Evolutionary conservation across 352 stramenopile genomes (phyloP).

Genomic region (Phytophthora fragariaefolia): DNA sequence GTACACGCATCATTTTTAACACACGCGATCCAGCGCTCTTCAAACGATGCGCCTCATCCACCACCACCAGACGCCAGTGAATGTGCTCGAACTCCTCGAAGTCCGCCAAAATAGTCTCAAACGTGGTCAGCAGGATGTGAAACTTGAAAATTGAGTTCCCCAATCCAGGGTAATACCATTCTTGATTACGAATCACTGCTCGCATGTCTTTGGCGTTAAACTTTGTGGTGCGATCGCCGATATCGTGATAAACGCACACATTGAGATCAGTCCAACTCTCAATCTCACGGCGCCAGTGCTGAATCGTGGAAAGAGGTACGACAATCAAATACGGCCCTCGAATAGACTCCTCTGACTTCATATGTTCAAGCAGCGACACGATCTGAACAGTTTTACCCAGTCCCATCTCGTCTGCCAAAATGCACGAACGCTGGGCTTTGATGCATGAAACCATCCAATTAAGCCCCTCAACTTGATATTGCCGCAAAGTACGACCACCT

Average conservation of each 20-base stretch:
- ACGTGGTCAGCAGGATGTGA: constrained; percentile 85
- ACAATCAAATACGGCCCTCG: constrained; percentile 87
- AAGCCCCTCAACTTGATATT: constrained; percentile 88
- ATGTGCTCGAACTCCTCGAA: constrained; percentile 89
- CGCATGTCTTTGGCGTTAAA: constrained; percentile 91
- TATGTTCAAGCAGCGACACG: constrained; percentile 92
- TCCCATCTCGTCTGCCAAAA: constrained; percentile 93
- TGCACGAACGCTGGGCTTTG: constrained; percentile 88
- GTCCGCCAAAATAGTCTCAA: constrained; percentile 82
- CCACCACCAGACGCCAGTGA: constrained; percentile 84
- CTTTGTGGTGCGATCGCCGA: constrained; percentile 78
- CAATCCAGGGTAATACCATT: constrained; percentile 90
- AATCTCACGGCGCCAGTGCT: constrained; percentile 90
- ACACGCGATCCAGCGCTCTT: constrained; percentile 83
- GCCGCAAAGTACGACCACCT: constrained; percentile 76
- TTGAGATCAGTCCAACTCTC: constrained; percentile 97
- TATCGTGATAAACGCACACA: constrained; percentile 98
- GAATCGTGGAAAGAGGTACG: constrained; percentile 87
- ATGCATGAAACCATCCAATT: constrained; percentile 92
- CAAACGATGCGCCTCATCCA: constrained; percentile 86
- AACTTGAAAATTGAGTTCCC: constrained; percentile 94
- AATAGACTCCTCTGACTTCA: constrained; percentile 85
- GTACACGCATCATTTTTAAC: constrained; percentile 88
- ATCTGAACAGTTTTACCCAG: constrained; percentile 96
- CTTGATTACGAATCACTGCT: constrained; percentile 82